phyloP scores from a whole-genome alignment of 2,329 filamentous ascomycete species.

The Geosmithia putterillii region DNA sequence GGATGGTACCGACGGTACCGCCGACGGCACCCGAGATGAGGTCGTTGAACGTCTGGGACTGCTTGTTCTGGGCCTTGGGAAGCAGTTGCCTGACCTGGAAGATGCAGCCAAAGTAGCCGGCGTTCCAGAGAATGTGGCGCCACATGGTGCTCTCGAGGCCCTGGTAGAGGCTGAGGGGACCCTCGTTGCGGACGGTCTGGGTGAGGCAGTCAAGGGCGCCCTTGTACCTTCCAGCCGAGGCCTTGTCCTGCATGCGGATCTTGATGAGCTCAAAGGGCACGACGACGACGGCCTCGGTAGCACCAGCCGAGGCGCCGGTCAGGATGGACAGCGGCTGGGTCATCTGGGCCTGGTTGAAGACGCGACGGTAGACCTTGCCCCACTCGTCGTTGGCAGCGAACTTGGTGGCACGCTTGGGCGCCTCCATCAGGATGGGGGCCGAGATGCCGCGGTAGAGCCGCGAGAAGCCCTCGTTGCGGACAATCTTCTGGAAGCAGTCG shows the following conservation, averaged over 20 bases:
- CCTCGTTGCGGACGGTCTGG: conserved; percentile 77
- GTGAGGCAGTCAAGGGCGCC: conserved; percentile 69
- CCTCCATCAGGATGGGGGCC: conserved; percentile 96
- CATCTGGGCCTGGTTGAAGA: conserved; percentile 78
- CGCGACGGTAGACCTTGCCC: conserved; percentile 84
- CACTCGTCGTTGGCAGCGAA: conserved; percentile 98
- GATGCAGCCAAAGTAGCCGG: conserved; percentile 95
- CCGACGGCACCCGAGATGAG: conserved; percentile 76
- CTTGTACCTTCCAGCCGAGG: conserved; percentile 77
- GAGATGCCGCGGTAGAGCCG: conserved; percentile 91
- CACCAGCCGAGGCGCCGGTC: conserved; percentile 87
- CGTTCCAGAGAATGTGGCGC: conserved; percentile 85
- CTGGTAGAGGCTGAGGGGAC: conserved; percentile 83
- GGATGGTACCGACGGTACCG: conserved; percentile 75
- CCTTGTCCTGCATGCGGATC: conserved; percentile 93
- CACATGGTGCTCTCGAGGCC: conserved; percentile 94
- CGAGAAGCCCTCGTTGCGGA: conserved; percentile 89
- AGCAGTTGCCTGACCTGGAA: conserved; percentile 87
- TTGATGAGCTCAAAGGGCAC: conserved; percentile 98
- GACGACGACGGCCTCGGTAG: conserved; percentile 91
- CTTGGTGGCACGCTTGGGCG: conserved; percentile 86
- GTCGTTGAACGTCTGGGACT: conserved; percentile 73
- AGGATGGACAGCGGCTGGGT: conserved; percentile 84
- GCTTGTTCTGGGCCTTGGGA: conserved; percentile 71
- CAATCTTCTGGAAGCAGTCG: conserved; percentile 96